Base-by-base conservation (phyloP, 2,329 filamentous ascomycete genomes). In the Fusarium proliferatum region DNA sequence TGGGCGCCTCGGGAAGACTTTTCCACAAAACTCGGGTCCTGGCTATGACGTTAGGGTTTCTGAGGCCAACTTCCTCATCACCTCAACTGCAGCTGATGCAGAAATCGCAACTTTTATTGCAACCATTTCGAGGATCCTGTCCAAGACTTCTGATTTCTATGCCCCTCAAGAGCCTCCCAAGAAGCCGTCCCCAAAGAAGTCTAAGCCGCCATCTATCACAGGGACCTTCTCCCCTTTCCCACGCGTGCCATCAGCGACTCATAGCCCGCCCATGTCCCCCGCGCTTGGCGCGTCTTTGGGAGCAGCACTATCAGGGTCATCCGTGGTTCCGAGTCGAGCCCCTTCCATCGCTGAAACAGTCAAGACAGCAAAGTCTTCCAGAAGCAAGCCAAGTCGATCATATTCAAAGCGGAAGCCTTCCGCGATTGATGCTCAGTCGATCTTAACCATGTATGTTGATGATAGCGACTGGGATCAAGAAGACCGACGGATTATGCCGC, bases 31-130 rank as follows among this genome's bases (percentile, higher is more conserved):
- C 19, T 75, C 75, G n/a, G 75, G 70, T 38, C 76, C 80, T 15
- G 76, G 76, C 17, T 75, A 77, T 15, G 79, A 80, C 36, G 72
- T 80, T 11, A 80, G 82, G 1, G 84, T 88, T 33, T 85, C 86
- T 2, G 86, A 86, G 63, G 88, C 87, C 46, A 88, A 91, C 77
- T 90, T 88, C 72, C 82, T 90, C 15, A 83, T 92, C 30, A 86
- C 88, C 0, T 88, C 87, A 5, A 85, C 84, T 3, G 89, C 90
- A 6, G 87, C 83, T 12, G 85, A 87, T 19, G 76, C 82, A 7
- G 89, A 91, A 72, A 86, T 90, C 39, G 82, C 85, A 0, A 85
- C 81, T 0, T 89, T 91, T 68, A 82, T 91, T 36, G 84, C 85
- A 0, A 83, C 84, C 0, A 86, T 92, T 23, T 85, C 86, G 76